Percentiles rank a stretch among this genome's conserved stretches.
These are phyloP conservation scores for Tilletia horrida DNA, from an alignment of 1,284 basidiomycete species.

Conservation along the genomic window DNA sequence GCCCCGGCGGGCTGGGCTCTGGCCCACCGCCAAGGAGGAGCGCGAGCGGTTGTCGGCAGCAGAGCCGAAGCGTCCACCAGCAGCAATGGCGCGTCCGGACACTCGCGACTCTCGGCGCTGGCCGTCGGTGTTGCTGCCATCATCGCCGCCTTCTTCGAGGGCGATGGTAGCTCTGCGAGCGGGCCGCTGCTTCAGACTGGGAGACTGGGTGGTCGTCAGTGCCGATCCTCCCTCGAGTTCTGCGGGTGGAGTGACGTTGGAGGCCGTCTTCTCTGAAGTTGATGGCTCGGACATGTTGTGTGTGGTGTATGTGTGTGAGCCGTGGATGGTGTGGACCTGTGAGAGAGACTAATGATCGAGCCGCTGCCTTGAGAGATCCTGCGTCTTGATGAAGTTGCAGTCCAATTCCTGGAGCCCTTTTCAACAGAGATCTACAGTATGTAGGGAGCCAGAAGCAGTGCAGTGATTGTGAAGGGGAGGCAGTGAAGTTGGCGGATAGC, in stretches of 20 bases:
- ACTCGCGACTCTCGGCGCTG: slow-evolving; percentile 20
- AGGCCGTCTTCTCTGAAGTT: slow-evolving; percentile 10
- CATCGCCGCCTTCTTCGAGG: slow-evolving; percentile 30
- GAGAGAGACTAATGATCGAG: background rate
- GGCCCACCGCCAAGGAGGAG: slow-evolving; percentile 25
- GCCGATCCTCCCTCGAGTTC: background rate
- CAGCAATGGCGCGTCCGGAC: background rate
- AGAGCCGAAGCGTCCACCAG: slow-evolving; percentile 15
- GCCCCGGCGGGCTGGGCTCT: slow-evolving; percentile 34
- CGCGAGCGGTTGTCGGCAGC: slow-evolving; percentile 25
- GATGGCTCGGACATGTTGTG: slow-evolving; percentile 12
- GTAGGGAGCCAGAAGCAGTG: too few species aligned
- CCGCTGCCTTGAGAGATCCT: too few species aligned
- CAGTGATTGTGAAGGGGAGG: too few species aligned
- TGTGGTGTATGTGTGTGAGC: background rate
- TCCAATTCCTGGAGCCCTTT: too few species aligned
- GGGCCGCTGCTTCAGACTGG: slow-evolving; percentile 29
- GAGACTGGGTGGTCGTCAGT: slow-evolving; percentile 18
- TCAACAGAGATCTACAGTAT: too few species aligned
- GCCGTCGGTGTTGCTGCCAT: slow-evolving; percentile 2
- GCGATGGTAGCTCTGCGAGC: slow-evolving; percentile 31
- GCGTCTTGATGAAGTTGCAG: too few species aligned
- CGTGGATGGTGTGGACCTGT: background rate
- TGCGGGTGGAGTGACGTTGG: background rate
- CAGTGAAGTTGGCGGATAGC: too few species aligned